phyloP scores from a whole-genome alignment of 345 rosid species.

The Laguncularia racemosa region DNA sequence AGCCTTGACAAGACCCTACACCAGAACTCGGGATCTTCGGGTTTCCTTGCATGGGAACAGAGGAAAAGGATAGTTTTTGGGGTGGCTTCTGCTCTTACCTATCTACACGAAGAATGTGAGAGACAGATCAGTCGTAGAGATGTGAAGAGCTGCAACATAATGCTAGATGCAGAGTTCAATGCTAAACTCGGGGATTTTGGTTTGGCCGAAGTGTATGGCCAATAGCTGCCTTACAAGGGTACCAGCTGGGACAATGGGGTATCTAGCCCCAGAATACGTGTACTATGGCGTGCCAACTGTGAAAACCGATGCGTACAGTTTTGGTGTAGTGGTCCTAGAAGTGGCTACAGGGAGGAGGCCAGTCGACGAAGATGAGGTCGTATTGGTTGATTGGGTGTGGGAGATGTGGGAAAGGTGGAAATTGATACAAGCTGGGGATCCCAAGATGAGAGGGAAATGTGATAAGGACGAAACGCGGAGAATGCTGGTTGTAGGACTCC shows the following conservation, averaged over 20 bases:
- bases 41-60: slow-evolving; percentile 52
- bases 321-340: slow-evolving; percentile 68
- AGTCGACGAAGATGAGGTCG: slow-evolving; percentile 38
- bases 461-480: slow-evolving; percentile 46
- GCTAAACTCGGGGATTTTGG: slow-evolving; percentile 87
- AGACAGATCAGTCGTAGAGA: slow-evolving; percentile 85
- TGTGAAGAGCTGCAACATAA: slow-evolving; percentile 67
- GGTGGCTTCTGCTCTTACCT: slow-evolving; percentile 70
- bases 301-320: slow-evolving; percentile 82
- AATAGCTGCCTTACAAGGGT: slow-evolving; percentile 50
- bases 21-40: slow-evolving; percentile 17
- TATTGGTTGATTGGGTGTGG: slow-evolving; percentile 73
- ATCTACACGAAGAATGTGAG: slow-evolving; percentile 78
- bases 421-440: slow-evolving; percentile 44
- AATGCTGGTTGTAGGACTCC: slow-evolving; percentile 58
- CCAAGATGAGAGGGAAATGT: slow-evolving; percentile 42
- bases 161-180: slow-evolving; percentile 73
- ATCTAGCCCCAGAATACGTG: slow-evolving; percentile 82
- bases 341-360: slow-evolving; percentile 67
- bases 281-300: slow-evolving; percentile 56
- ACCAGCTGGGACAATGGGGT: slow-evolving; percentile 83
- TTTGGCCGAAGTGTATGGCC: slow-evolving; percentile 74
- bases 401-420: slow-evolving; percentile 51
- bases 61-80: slow-evolving; percentile 57
- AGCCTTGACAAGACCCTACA: slow-evolving; percentile 66